Conservation (phyloP, 352 stramenopile genomes). For the Globisporangium recalcitrans region DNA sequence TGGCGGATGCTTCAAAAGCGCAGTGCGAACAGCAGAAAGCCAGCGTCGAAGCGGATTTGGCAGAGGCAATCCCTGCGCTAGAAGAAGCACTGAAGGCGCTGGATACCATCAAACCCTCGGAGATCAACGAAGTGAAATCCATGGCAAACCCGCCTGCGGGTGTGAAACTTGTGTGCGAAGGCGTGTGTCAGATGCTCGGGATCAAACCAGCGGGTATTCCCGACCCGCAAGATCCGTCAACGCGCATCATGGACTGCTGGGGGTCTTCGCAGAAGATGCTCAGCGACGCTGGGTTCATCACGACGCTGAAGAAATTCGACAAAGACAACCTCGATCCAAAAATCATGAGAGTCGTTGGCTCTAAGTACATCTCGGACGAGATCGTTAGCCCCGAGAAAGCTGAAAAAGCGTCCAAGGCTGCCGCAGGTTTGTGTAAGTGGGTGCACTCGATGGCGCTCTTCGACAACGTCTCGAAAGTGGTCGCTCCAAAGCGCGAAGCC, state of each 20-base stretch:
- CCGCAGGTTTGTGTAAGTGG: constrained; percentile 92
- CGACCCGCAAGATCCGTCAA: constrained; percentile 87
- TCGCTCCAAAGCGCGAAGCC: constrained; percentile 90
- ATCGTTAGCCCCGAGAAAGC: constrained; percentile 91
- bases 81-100: constrained; percentile 91
- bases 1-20: constrained; percentile 78
- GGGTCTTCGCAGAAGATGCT: constrained; percentile 92
- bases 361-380: constrained; percentile 90
- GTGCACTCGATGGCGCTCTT: constrained; percentile 92
- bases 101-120: constrained; percentile 89
- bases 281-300: constrained; percentile 89
- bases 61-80: constrained; percentile 89
- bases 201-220: constrained; percentile 91
- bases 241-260: constrained; percentile 95
- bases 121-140: constrained; percentile 93
- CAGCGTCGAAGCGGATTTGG: constrained; percentile 87
- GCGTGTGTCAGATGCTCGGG: constrained; percentile 93
- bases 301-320: constrained; percentile 88
- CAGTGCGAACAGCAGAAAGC: constrained; percentile 89
- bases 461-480: constrained; percentile 91
- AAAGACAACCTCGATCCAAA: constrained; percentile 87
- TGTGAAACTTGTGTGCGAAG: constrained; percentile 92
- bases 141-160: constrained; percentile 90
- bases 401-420: constrained; percentile 91
- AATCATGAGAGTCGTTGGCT: constrained; percentile 84